Percentiles rank a stretch among this genome's conserved stretches.
Conservation (phyloP, 768 basidiomycete genomes). For the Hygrocybe punicea region DNA sequence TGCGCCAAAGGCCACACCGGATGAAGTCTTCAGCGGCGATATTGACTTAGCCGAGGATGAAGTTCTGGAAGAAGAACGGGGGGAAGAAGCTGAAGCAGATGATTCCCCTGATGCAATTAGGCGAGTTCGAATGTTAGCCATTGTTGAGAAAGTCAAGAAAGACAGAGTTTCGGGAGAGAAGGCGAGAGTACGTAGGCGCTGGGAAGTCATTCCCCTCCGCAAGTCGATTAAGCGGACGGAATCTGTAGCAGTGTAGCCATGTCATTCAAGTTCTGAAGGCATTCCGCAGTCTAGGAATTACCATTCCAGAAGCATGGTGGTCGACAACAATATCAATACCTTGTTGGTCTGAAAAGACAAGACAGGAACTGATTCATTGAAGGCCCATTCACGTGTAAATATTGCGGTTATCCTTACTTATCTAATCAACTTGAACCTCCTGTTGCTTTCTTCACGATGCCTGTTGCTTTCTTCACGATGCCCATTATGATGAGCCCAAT, state of each 20-base stretch:
- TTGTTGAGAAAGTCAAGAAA: conserved; percentile 39
- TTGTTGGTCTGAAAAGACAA: too few species aligned
- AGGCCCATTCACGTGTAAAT: too few species aligned
- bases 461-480: not conserved
- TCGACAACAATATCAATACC: too few species aligned
- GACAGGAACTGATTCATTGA: too few species aligned
- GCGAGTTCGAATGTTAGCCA: conserved; percentile 51
- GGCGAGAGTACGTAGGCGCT: conserved; percentile 37
- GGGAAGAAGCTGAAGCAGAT: conserved; percentile 76
- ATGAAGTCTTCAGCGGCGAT: conserved; percentile 61
- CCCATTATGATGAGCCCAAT: not conserved
- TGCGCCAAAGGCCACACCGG: conserved; percentile 50
- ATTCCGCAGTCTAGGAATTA: not conserved
- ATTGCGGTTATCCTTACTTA: too few species aligned
- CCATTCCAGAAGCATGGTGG: not conserved
- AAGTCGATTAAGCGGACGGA: conserved; percentile 9
- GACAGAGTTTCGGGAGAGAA: conserved; percentile 30
- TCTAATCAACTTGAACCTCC: too few species aligned
- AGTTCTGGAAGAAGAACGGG: conserved; percentile 71
- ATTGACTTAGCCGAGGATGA: conserved; percentile 78
- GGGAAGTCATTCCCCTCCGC: conserved; percentile 40
- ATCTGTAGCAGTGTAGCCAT: not conserved
- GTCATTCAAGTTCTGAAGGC: not conserved
- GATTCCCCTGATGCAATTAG: conserved; percentile 60
- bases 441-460: not conserved